Conservation (phyloP, 1,139 yeast genomes). For the Ogataea hybrid region DNA sequence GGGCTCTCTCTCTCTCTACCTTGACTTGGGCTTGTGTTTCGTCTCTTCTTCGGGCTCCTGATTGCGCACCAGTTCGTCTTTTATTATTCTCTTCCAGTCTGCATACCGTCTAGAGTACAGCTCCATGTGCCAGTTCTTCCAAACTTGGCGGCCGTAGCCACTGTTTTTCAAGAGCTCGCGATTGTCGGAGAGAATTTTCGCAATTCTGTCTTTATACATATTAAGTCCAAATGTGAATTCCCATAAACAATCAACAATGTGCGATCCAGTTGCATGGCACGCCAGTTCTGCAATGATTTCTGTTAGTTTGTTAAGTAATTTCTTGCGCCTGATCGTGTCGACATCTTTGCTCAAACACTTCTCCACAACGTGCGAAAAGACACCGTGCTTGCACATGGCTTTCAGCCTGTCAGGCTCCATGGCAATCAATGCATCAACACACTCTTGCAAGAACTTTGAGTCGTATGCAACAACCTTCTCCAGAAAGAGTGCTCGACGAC, state of each 20-base stretch:
- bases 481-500: conserved; percentile 73
- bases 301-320: conserved; percentile 60
- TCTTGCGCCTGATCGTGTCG: conserved; percentile 60
- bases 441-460: conserved; percentile 51
- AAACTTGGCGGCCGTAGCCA: conserved; percentile 83
- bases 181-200: conserved; percentile 59
- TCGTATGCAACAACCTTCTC: conserved; percentile 73
- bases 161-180: conserved; percentile 76
- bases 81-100: conserved; percentile 79
- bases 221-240: conserved; percentile 71
- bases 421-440: conserved; percentile 59
- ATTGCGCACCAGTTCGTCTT: conserved; percentile 36
- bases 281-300: conserved; percentile 56
- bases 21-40: conserved; percentile 2
- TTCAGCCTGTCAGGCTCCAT: conserved; percentile 54
- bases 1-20: neutral
- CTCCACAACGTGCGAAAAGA: conserved; percentile 83
- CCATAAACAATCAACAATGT: conserved; percentile 85
- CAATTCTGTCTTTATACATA: conserved; percentile 84
- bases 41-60: neutral
- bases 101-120: conserved; percentile 66
- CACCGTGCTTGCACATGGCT: conserved; percentile 84
- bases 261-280: conserved; percentile 90
- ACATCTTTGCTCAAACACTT: conserved; percentile 49
- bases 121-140: conserved; percentile 95